Evolutionary conservation across 169 alveolate genomes (phyloP).

Genomic region (Theileria luwenshuni): DNA sequence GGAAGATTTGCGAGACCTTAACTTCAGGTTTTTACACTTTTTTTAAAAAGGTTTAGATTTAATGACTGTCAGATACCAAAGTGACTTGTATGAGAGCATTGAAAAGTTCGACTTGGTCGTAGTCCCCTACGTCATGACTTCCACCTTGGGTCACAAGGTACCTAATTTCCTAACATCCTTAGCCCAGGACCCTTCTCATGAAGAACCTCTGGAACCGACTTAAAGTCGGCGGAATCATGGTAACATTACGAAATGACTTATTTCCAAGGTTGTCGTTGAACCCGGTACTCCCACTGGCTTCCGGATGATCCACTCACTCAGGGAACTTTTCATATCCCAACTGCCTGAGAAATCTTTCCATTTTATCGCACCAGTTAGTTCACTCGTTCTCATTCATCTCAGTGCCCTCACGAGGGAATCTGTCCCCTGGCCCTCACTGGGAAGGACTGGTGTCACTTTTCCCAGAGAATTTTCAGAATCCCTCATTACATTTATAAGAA

Average conservation of each 20-base stretch:
- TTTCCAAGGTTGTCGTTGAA: constrained; percentile 75
- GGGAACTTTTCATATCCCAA: constrained; percentile 85
- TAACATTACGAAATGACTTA: constrained; percentile 2
- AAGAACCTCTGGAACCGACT: constrained; percentile 74
- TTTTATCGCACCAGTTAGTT: constrained; percentile 78
- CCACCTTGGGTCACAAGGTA: constrained; percentile 55
- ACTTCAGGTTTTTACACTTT: constrained; percentile 39
- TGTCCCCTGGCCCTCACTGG: constrained; percentile 89
- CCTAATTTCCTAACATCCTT: not conserved
- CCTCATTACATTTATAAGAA: constrained; percentile 84
- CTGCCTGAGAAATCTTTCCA: constrained; percentile 76
- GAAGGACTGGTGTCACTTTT: constrained; percentile 88
- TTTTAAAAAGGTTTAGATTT: constrained; percentile 27
- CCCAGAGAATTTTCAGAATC: constrained; percentile 80
- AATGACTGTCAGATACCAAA: constrained; percentile 62
- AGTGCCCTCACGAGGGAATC: constrained; percentile 88
- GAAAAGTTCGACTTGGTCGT: constrained; percentile 64
- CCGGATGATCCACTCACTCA: constrained; percentile 81
- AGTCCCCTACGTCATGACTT: constrained; percentile 64
- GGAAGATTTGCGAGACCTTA: constrained; percentile 64
- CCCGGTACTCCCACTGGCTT: constrained; percentile 90
- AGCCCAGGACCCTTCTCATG: constrained; percentile 67
- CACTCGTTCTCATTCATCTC: not conserved
- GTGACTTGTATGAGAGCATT: constrained; percentile 62
- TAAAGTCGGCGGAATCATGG: constrained; percentile 64